Evolutionary conservation across 1,284 basidiomycete species (phyloP), one percentile per base, ranked within the genome.

Genomic region (Malassezia pachydermatis): DNA sequence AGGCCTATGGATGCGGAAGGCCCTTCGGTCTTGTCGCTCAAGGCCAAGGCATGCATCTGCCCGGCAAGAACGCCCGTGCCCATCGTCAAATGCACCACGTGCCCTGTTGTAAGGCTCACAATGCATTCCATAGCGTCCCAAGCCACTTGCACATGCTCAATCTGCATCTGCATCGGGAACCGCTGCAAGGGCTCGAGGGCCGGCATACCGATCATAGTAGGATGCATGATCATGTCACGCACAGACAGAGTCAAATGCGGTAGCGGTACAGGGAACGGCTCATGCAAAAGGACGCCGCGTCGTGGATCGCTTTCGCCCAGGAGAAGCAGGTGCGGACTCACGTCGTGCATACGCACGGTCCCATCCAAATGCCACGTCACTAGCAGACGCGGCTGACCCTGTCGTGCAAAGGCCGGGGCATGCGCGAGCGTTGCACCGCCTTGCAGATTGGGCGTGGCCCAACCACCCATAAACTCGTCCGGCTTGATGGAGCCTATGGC

Each of bases 341-440:
- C 59, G 29, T 70, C 67, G 35, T 61, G 57, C 50, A 68, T 57
- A 30, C 66, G 61, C 5, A 70, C 51, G 5, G 55, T 61, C 22
- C 65, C 65, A 37, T 70, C 65, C n/a, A 67, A 53, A 45, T 70
- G 67, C 63, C 66, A 68, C 0, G 62, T 63, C 34, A 70, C 32
- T 9, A 70, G 45, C 7, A 70, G 29, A 24, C 62, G 60, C n/a
- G 50, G 50, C 20, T 34, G 44, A 2, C 45, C 39, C 11, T 32
- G 17, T 19, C 43, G 50, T 16, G 50, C 50, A 11, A 52, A 41
- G 9, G 36, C 44, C 16, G 13, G 14, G 7, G 50, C 50, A 28
- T 52, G 50, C 35, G 27, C 30, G 4, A 20, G 39, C 27, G 34
- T 41, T 8, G 28, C 41, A n/a, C 33, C 41, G 27, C 48, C 48